phyloP scores from a whole-genome alignment of 352 stramenopile genomes.

The Pelagophyceae sp. region DNA sequence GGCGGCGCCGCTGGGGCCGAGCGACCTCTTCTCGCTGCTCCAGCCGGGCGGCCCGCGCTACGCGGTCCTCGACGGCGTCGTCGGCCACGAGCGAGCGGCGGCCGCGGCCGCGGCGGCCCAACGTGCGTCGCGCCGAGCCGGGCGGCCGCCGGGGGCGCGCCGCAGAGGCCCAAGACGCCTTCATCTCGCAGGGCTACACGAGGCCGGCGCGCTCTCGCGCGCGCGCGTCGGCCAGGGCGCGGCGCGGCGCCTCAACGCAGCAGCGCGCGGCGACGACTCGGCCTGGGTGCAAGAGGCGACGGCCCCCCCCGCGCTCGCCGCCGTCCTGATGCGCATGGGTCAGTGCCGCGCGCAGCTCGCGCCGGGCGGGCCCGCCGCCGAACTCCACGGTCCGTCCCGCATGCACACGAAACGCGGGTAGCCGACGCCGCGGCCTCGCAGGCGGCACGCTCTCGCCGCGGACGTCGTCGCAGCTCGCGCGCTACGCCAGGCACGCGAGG shows the following conservation, averaged over 20 bases:
- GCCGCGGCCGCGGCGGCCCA: background rate
- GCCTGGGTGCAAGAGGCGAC: background rate
- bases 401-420: too few species aligned
- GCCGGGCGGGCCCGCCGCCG: background rate
- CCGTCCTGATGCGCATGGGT: background rate
- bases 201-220: background rate
- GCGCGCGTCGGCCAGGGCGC: constrained; percentile 12
- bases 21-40: constrained; percentile 5
- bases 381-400: too few species aligned
- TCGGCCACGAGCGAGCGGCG: background rate
- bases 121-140: background rate
- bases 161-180: too few species aligned
- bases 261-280: background rate
- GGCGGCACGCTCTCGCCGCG: background rate
- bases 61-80: constrained; percentile 2
- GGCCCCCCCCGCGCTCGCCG: background rate
- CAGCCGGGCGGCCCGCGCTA: background rate
- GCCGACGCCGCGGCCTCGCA: background rate
- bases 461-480: background rate
- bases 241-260: background rate
- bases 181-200: background rate
- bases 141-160: too few species aligned
- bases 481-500: background rate
- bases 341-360: background rate
- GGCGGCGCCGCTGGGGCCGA: background rate